Evolutionary conservation across 2,329 filamentous ascomycete species (phyloP), one percentile per base, ranked within the genome.

Genomic region (Plenodomus lindquistii): DNA sequence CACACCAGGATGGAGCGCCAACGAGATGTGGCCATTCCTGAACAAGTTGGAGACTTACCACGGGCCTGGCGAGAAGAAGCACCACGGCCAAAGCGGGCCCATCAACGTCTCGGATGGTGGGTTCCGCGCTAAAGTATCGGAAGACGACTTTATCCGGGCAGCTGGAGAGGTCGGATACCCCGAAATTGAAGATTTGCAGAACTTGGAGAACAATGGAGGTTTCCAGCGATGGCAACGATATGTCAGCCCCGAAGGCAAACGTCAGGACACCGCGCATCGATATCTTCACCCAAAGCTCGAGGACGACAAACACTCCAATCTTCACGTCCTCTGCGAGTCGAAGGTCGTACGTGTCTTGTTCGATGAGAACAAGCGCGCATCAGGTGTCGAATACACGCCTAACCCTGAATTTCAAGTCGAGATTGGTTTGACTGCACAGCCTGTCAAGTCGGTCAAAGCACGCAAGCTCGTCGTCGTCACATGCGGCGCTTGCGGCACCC

Each of bases 31-130:
- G 11, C 79, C 81, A 0, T 77, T 79, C 49, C 63, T 82, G 50
- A 82, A 78, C 44, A 84, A 83, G 73, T 65, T 84, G 10, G 83
- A 85, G 65, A 85, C 80, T 0, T 85, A 81, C 46, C 77, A 81
- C 53, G 76, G 78, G 4, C 61, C 70, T 21, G 79, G 74, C 43
- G 62, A 74, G 5, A 63, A 73, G 40, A 70, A 71, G 5, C 52
- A 72, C 2, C 84, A 86, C 55, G 84, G 84, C 11, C 63, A 73
- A 34, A 65, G 77, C 19, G 84, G 84, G 0, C 83, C 83, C 0
- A 74, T 86, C 10, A 70, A 82, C 21, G 65, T 87, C 20, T 82
- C 80, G 0, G 73, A 76, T 19, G 80, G 81, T 16, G 76, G 77
- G 0, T 81, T 73, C 59, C 63, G 70, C 15, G 69, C 68, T 2